Percentiles rank a stretch among this genome's conserved stretches.
phyloP scores from a whole-genome alignment of 495 filamentous ascomycete genomes.

The Immersiella caudata region DNA sequence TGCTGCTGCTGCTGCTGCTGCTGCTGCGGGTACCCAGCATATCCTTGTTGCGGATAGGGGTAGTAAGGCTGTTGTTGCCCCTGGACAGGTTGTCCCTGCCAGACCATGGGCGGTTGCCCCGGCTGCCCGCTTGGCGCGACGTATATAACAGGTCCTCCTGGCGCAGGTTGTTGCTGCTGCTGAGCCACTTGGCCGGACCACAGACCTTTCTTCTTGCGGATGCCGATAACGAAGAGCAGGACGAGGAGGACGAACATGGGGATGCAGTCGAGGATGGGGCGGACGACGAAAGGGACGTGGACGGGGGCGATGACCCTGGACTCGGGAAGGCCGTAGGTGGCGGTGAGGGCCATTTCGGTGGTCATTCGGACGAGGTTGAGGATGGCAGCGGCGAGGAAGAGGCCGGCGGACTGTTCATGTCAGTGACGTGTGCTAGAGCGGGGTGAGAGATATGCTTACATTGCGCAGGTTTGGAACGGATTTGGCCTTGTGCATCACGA shows the following conservation, averaged over 20 bases:
- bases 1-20: too few relatives aligned
- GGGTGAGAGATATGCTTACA: conserved; percentile 9
- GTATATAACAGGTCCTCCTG: not conserved
- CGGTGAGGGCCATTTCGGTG: conserved; percentile 19
- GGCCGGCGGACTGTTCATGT: conserved; percentile 17
- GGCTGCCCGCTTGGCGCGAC: not conserved
- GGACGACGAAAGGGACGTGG: conserved; percentile 12
- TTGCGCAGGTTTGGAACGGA: conserved; percentile 8
- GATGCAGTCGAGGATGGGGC: conserved; percentile 22
- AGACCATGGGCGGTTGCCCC: not conserved
- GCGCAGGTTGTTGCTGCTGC: not conserved
- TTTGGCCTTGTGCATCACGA: conserved; percentile 20
- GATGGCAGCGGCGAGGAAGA: conserved; percentile 23
- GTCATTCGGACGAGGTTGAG: conserved; percentile 24
- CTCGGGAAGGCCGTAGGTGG: not conserved
- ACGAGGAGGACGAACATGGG: conserved; percentile 26
- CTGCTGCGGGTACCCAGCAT: too few relatives aligned
- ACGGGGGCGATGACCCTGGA: not conserved
- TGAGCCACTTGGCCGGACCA: conserved; percentile 23
- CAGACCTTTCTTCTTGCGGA: conserved; percentile 22
- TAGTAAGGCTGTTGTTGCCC: not conserved
- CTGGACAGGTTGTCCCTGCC: not conserved
- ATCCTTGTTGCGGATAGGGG: not conserved
- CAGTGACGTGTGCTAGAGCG: not conserved
- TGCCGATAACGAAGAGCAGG: conserved; percentile 23